These are phyloP conservation scores for Nakazawaea ambrosiae DNA, from an alignment of 805 yeast genomes.

Conservation along the genomic window DNA sequence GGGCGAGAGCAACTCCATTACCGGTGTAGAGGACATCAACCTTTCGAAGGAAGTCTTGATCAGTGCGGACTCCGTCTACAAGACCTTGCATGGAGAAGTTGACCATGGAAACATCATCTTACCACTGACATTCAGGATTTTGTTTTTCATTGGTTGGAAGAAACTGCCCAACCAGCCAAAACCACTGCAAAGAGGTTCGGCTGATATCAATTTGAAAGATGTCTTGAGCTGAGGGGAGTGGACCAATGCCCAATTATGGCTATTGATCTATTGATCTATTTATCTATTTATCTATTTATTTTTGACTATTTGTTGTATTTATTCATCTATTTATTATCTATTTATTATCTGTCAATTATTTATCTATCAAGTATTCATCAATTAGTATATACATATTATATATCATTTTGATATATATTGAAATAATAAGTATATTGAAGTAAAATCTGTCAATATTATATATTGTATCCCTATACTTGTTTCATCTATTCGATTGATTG, in stretches of 20 bases:
- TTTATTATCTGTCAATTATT: constrained; percentile 7
- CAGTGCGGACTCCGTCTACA: constrained; percentile 75
- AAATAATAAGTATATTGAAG: too few relatives aligned
- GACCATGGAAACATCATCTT: constrained; percentile 42
- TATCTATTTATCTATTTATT: too few relatives aligned
- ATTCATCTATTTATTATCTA: too few relatives aligned
- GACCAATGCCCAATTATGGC: too few relatives aligned
- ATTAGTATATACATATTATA: too few relatives aligned
- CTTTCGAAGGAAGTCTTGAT: constrained; percentile 57
- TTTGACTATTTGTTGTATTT: background rate
- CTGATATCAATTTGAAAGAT: constrained; percentile 61
- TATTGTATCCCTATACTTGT: too few relatives aligned
- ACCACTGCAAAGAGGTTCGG: constrained; percentile 70
- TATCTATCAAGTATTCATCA: constrained; percentile 12
- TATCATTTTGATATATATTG: too few relatives aligned
- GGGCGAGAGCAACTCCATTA: constrained; percentile 79
- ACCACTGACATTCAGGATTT: constrained; percentile 77
- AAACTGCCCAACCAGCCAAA: constrained; percentile 54
- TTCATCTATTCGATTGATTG: too few relatives aligned
- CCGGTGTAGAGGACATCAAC: constrained; percentile 24
- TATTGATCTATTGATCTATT: background rate
- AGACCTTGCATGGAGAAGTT: constrained; percentile 58
- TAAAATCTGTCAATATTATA: too few relatives aligned
- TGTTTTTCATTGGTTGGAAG: constrained; percentile 89
- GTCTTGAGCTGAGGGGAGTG: too few relatives aligned